Base-by-base conservation (phyloP, 2,329 filamentous ascomycete genomes). In the Pezicula radicicola region DNA sequence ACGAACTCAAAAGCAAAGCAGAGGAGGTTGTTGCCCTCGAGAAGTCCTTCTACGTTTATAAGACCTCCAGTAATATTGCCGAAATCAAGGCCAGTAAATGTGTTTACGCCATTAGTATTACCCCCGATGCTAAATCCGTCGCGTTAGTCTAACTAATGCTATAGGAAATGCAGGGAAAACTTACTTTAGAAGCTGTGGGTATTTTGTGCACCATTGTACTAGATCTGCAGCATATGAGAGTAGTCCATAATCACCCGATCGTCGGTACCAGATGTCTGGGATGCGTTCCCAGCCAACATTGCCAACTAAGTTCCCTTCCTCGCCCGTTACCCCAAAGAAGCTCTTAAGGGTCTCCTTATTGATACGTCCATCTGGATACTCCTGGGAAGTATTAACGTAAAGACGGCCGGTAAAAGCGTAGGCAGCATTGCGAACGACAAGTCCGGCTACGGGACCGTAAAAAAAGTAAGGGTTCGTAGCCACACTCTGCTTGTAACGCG, bases 401-500 rank as follows among this genome's bases (percentile, higher is more conserved):
- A 78, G 55, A 10, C 74, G 69, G 8, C 61, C 70, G 3, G 70
- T 57, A 53, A 79, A 78, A n/a, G 72, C 58, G 55, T 72, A 77
- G 2, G 73, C 77, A 8, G 77, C 76, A 46, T 78, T 77, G 0
- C 75, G 71, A 7, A 70, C 72, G 18, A 80, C 62, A 49, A 76
- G 67, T 12, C 77, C 77, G 1, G 74, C 78, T 46, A 75, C 71
- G 2, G 77, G 78, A 1, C 76, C 76, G 46, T 75, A 78, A 63
- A 75, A 81, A 59, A 78, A 78, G 43, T 75, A 66, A 0, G 77
- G 76, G 59, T 81, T 81, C 12, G 67, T 72, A 16, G 65, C 62
- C 7, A 78, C 70, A 44, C 69, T 74, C 55, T 79, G 65, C 9
- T 74, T 54, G 59, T 74, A 49, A 6, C 48, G 37, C 13, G 15